These are phyloP conservation scores for Colletotrichum sp. DNA, from an alignment of 2,329 filamentous ascomycete species.

Conservation along the genomic window DNA sequence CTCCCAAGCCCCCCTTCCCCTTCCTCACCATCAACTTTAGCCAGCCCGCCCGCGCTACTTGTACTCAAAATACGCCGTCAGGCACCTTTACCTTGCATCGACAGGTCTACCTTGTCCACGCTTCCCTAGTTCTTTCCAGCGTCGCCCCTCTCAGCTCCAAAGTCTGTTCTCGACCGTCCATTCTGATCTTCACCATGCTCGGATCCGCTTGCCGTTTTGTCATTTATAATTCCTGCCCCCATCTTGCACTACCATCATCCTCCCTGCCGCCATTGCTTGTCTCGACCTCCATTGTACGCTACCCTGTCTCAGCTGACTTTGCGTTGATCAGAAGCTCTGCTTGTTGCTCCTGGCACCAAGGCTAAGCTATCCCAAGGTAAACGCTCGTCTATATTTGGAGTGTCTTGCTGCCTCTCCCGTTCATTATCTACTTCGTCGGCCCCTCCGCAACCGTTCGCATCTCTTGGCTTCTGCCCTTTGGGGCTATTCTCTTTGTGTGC, in stretches of 20 bases:
- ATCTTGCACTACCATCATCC: not conserved
- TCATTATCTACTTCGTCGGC: not conserved
- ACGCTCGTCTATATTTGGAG: not conserved
- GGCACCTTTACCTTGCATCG: not conserved
- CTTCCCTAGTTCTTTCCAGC: not conserved
- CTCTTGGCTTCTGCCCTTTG: not conserved
- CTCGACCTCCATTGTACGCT: not conserved
- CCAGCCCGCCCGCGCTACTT: not conserved
- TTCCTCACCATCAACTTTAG: not conserved
- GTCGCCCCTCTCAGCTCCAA: slow-evolving; percentile 1
- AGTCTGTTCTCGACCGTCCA: slow-evolving; percentile 14
- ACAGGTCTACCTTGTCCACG: not conserved
- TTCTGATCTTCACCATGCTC: slow-evolving; percentile 6
- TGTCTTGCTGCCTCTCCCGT: not conserved
- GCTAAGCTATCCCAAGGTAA: not conserved
- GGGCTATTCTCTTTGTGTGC: not conserved
- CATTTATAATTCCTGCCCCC: slow-evolving; percentile 1
- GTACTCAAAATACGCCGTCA: not conserved
- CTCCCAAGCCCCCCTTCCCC: not conserved
- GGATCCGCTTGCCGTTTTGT: slow-evolving; percentile 13
- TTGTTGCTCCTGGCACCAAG: not conserved
- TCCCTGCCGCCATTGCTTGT: not conserved
- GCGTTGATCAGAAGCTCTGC: not conserved
- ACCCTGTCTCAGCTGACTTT: not conserved
- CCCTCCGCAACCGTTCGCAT: not conserved